These are phyloP conservation scores for Primulina huaijiensis DNA, from an alignment of 257 asterid species.

Conservation along the genomic window DNA sequence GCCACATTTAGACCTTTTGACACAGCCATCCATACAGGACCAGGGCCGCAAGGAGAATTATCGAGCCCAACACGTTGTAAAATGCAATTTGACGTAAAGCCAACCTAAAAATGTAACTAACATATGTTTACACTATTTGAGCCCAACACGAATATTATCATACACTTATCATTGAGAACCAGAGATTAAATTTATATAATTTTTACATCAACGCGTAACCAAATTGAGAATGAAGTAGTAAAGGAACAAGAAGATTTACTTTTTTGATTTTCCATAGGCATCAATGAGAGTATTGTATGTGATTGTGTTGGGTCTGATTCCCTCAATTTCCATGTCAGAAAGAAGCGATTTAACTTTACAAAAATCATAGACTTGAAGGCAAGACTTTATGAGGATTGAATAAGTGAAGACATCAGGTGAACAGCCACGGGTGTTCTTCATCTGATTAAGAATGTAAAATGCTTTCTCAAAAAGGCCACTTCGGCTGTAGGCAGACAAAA, in stretches of 20 bases:
- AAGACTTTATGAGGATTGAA: conserved; percentile 77
- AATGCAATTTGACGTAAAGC: not conserved
- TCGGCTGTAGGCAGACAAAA: conserved; percentile 90
- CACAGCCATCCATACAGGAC: not conserved
- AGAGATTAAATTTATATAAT: not conserved
- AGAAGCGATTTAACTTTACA: conserved; percentile 52
- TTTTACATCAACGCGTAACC: conserved; percentile 1
- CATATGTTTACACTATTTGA: too few relatives aligned
- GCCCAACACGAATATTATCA: not conserved
- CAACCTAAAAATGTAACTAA: not conserved
- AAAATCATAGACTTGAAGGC: conserved; percentile 61
- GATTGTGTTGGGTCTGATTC: conserved; percentile 72
- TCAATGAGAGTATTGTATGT: conserved; percentile 89
- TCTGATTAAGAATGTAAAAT: conserved; percentile 67
- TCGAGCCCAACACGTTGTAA: not conserved
- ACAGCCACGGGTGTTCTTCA: conserved; percentile 61
- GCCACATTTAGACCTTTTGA: not conserved
- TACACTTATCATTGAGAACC: not conserved
- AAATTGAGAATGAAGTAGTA: conserved; percentile 20
- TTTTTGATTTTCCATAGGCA: conserved; percentile 90
- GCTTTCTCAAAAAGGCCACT: conserved; percentile 66
- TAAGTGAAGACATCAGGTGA: conserved; percentile 86
- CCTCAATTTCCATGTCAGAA: conserved; percentile 62
- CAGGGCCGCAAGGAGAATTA: not conserved
- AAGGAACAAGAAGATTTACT: conserved; percentile 36